Evolutionary conservation across 202 grass and related monocot genomes (phyloP).

Genomic region (Dendrocalamus latiflorus): DNA sequence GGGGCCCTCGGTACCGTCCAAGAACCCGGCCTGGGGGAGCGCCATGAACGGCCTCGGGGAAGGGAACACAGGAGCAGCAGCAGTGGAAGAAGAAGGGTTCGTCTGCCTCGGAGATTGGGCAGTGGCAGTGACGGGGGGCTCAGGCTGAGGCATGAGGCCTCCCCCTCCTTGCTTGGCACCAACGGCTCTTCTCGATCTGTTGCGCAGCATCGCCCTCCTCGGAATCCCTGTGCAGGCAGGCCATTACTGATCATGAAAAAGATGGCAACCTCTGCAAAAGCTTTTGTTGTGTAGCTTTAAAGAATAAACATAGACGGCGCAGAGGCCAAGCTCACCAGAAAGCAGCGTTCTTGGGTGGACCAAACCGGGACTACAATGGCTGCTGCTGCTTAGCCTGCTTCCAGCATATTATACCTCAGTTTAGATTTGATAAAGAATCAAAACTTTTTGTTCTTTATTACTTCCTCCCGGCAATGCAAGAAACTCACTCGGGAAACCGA

Average conservation of each 20-base stretch:
- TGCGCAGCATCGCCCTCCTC: slow-evolving; percentile 48
- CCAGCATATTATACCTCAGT: slow-evolving; percentile 24
- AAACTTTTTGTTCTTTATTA: neutral
- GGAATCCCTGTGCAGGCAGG: slow-evolving; percentile 13
- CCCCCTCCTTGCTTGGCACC: slow-evolving; percentile 42
- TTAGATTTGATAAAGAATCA: neutral
- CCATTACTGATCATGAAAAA: slow-evolving; percentile 46
- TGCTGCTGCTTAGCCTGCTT: neutral
- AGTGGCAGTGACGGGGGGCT: slow-evolving; percentile 17
- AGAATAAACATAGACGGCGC: slow-evolving; percentile 46
- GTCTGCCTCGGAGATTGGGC: slow-evolving; percentile 22
- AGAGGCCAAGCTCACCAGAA: slow-evolving; percentile 47
- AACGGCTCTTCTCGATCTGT: slow-evolving; percentile 58
- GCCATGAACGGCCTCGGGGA: slow-evolving; percentile 62
- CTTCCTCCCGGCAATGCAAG: neutral
- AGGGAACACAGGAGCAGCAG: slow-evolving; percentile 29
- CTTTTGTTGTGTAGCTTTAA: slow-evolving; percentile 55
- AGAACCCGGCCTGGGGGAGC: slow-evolving; percentile 50
- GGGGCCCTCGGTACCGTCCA: slow-evolving; percentile 38
- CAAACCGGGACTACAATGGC: slow-evolving; percentile 29
- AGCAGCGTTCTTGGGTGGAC: slow-evolving; percentile 34
- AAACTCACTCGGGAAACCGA: neutral
- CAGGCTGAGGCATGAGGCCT: slow-evolving; percentile 41
- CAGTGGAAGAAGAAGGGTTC: neutral
- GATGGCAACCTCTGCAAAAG: slow-evolving; percentile 35